Conservation (phyloP, 2,329 filamentous ascomycete species). For the Hyphodiscus sp. region DNA sequence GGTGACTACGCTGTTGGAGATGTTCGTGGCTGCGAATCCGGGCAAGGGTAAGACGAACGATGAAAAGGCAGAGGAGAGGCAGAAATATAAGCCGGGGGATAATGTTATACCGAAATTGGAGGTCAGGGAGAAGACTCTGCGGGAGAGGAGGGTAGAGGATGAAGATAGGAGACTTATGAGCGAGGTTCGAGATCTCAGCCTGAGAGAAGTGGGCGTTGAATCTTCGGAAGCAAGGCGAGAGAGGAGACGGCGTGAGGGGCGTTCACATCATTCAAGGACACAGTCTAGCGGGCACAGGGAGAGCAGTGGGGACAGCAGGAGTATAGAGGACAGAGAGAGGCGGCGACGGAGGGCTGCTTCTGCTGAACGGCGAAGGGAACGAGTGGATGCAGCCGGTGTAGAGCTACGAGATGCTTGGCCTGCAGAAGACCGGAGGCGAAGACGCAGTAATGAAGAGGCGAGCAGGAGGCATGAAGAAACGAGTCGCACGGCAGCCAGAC, state of each 20-base stretch:
- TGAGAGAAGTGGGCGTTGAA: slow-evolving; percentile 57
- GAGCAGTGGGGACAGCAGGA: slow-evolving; percentile 19
- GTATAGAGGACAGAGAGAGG: slow-evolving; percentile 24
- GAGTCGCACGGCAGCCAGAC: slow-evolving; percentile 36
- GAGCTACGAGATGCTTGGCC: slow-evolving; percentile 14
- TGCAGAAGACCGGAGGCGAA: slow-evolving; percentile 20
- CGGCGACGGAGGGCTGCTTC: slow-evolving; percentile 29
- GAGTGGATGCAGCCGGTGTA: slow-evolving; percentile 8
- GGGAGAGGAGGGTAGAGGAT: slow-evolving; percentile 47
- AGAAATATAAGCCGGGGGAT: slow-evolving; percentile 75
- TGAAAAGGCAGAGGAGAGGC: slow-evolving; percentile 71
- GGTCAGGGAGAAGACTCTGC: slow-evolving; percentile 42
- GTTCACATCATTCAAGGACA: slow-evolving; percentile 19
- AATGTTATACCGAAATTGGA: slow-evolving; percentile 63
- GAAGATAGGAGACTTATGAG: slow-evolving; percentile 27
- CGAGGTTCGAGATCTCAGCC: slow-evolving; percentile 28
- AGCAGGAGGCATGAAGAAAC: slow-evolving; percentile 25
- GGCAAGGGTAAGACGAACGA: slow-evolving; percentile 59
- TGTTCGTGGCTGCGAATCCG: slow-evolving; percentile 77
- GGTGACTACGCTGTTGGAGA: slow-evolving; percentile 82
- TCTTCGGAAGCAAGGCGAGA: slow-evolving; percentile 22
- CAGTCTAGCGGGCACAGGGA: slow-evolving; percentile 30
- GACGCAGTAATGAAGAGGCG: slow-evolving; percentile 22
- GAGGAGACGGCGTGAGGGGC: slow-evolving; percentile 25
- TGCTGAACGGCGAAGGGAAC: slow-evolving; percentile 25